Evolutionary conservation across 305 asterid species (phyloP).

Genomic region (Lippia alba): DNA sequence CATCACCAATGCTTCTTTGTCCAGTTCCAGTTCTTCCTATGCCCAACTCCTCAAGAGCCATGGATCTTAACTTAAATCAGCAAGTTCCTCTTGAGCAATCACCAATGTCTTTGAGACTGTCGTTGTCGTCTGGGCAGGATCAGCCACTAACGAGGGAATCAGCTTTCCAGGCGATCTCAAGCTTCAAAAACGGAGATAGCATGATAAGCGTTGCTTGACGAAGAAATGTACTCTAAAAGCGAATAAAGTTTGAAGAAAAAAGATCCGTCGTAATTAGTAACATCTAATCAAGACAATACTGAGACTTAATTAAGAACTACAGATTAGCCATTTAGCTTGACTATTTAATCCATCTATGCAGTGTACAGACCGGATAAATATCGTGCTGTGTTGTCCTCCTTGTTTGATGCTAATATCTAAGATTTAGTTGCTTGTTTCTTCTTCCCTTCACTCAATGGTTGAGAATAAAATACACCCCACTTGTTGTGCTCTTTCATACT

Average conservation of each 20-base stretch:
- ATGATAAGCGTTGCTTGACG: slow-evolving; percentile 47
- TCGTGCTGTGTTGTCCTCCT: slow-evolving; percentile 48
- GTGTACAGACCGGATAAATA: slow-evolving; percentile 58
- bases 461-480: slow-evolving; percentile 42
- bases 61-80: slow-evolving; percentile 50
- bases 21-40: slow-evolving; percentile 40
- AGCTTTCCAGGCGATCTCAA: slow-evolving; percentile 37
- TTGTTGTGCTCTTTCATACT: slow-evolving; percentile 14
- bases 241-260: slow-evolving; percentile 34
- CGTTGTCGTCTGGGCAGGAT: slow-evolving; percentile 58
- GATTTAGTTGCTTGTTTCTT: slow-evolving; percentile 35
- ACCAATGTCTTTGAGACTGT: slow-evolving; percentile 56
- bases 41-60: slow-evolving; percentile 41
- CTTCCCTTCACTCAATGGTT: slow-evolving; percentile 24
- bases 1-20: slow-evolving; percentile 41
- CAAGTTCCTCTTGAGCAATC: slow-evolving; percentile 40
- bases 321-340: slow-evolving; percentile 42
- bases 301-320: slow-evolving; percentile 31
- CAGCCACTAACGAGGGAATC: slow-evolving; percentile 47
- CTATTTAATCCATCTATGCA: slow-evolving; percentile 31
- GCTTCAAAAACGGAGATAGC: slow-evolving; percentile 46
- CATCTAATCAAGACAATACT: slow-evolving; percentile 30
- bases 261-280: slow-evolving; percentile 35
- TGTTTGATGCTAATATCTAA: slow-evolving; percentile 37
- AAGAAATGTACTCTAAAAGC: slow-evolving; percentile 19